These are phyloP conservation scores for Ulota crispa DNA, from an alignment of 225 moss, liverwort and hornwort species.

Conservation along the genomic window DNA sequence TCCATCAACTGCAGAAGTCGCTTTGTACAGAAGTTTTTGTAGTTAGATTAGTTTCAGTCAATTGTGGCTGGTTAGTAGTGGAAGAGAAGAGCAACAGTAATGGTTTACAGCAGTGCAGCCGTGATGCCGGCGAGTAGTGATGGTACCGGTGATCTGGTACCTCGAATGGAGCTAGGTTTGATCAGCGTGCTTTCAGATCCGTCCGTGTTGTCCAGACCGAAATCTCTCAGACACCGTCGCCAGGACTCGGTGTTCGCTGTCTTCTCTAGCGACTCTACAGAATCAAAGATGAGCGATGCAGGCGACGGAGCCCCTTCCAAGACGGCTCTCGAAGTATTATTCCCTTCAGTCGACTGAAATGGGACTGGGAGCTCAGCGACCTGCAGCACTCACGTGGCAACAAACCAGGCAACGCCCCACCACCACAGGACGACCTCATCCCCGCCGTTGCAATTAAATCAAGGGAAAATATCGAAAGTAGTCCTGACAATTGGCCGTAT, in stretches of 20 bases:
- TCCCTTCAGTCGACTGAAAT: conserved; percentile 14
- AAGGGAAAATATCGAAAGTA: too few species aligned
- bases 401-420: background rate
- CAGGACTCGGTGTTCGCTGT: conserved; percentile 45
- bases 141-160: background rate
- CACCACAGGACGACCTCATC: background rate
- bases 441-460: background rate
- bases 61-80: background rate
- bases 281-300: background rate
- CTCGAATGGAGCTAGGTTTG: background rate
- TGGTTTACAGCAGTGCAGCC: conserved; percentile 38
- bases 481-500: too few species aligned
- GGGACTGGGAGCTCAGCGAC: conserved; percentile 46
- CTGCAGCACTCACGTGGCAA: conserved; percentile 25
- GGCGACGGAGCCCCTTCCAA: background rate
- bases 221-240: conserved; percentile 34
- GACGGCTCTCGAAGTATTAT: background rate
- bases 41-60: background rate
- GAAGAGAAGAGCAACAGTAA: background rate
- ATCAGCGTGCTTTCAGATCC: conserved; percentile 39
- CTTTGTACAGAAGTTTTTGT: background rate
- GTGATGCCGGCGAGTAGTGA: conserved; percentile 40
- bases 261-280: conserved; percentile 1
- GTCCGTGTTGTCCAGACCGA: conserved; percentile 10
- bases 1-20: background rate